Evolutionary conservation across 352 stramenopile species (phyloP), one percentile per base, ranked within the genome.

Genomic region (Phytophthora nicotianae): DNA sequence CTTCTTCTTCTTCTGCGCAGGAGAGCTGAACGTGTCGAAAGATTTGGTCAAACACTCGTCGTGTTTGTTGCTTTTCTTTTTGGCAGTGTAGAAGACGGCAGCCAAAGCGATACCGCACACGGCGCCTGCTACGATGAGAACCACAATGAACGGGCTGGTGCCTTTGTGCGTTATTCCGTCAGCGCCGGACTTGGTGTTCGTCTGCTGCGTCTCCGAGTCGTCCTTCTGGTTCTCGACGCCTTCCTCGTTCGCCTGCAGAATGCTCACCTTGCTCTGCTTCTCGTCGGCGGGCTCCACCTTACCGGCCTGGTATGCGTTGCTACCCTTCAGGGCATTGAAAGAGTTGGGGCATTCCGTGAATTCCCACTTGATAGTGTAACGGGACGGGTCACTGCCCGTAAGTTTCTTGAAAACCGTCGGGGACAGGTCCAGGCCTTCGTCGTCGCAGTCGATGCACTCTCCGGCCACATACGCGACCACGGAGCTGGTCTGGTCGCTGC

Each of bases 361-460:
- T 35, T 75, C 58, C 75, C 75, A 84, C 50, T 71, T 62, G 53
- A 84, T 74, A 9, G 56, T 57, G 51, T 61, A 72, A 2, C 58
- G 57, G 16, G 46, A 27, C 11, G 72, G 38, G 5, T 57, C 53
- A 38, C 43, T 66, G 14, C 76, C 77, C 24, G 77, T 83, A 23
- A 86, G 51, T 17, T 64, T 62, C 50, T 74, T 65, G 43, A 79
- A 83, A 32, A 81, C 65, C 0, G 38, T 51, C 2, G 70, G 62
- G 5, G 71, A 77, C 29, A 86, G 42, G 56, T 83, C 77, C 43
- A 86, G 53, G 35, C 79, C 79, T 52, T 82, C 79, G 8, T 85
- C 48, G 14, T 65, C 61, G 60, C 83, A 92, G 41, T 88, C 75
- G 9, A 69, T 67, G 37, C 81, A 92, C 6, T 81, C 65, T 49